Conservation (phyloP, 1,139 yeast genomes). For the Candida buenavistaensis region DNA sequence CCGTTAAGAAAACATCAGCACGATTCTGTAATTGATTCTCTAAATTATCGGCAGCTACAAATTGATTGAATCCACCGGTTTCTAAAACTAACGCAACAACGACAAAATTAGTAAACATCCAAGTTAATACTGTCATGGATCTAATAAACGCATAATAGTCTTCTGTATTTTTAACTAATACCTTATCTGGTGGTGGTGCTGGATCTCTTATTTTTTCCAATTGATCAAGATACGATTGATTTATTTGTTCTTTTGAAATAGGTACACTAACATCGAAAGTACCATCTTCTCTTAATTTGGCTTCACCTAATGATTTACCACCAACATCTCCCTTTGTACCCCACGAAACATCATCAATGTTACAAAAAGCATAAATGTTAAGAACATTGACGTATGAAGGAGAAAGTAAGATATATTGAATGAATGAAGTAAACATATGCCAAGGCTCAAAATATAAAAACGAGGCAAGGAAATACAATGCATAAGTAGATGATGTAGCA, state of each 20-base stretch:
- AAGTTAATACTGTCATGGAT: constrained; percentile 74
- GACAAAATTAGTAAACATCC: constrained; percentile 77
- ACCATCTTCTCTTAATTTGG: constrained; percentile 67
- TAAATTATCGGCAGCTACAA: constrained; percentile 17
- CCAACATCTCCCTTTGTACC: constrained; percentile 53
- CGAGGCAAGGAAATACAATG: constrained; percentile 46
- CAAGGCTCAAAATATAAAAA: constrained; percentile 51
- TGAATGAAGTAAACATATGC: constrained; percentile 53
- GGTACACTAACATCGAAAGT: constrained; percentile 69
- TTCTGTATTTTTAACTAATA: constrained; percentile 47
- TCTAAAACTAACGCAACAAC: constrained; percentile 71
- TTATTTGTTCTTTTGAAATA: constrained; percentile 59
- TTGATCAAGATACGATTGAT: constrained; percentile 60
- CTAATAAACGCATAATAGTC: constrained; percentile 80
- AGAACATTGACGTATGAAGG: constrained; percentile 50
- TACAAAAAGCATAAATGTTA: constrained; percentile 51
- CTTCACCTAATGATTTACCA: constrained; percentile 49
- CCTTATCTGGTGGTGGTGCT: constrained; percentile 24
- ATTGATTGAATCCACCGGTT: constrained; percentile 60
- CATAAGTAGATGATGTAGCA: constrained; percentile 48
- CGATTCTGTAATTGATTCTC: constrained; percentile 22
- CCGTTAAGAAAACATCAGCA: constrained; percentile 59
- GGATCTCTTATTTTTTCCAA: constrained; percentile 59
- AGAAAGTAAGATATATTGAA: constrained; percentile 46
- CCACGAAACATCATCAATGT: constrained; percentile 53